These are phyloP conservation scores for Chlorella vulgaris DNA, from an alignment of 139 green algal genomes.

Conservation along the genomic window DNA sequence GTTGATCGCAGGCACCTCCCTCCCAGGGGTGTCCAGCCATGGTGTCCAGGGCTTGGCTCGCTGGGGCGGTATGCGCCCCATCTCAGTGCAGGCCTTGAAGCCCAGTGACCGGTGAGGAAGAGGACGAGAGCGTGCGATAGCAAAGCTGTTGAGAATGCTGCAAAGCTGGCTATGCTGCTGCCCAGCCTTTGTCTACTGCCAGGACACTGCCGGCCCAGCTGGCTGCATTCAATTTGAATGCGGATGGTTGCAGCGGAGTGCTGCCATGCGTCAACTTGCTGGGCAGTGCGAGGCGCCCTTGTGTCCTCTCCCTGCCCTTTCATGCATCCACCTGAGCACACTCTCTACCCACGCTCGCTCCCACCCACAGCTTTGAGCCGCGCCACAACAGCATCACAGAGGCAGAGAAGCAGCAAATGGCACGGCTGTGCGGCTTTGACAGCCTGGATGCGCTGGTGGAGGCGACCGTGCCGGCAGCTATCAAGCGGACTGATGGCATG, in stretches of 20 bases:
- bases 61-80: slow-evolving; percentile 56
- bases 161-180: too few relatives aligned
- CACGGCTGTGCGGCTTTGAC: slow-evolving; percentile 79
- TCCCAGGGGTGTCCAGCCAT: slow-evolving; percentile 1
- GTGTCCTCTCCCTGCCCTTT: too few relatives aligned
- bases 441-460: slow-evolving; percentile 90
- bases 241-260: too few relatives aligned
- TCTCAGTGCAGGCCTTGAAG: slow-evolving; percentile 73
- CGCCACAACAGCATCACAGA: slow-evolving; percentile 92
- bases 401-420: slow-evolving; percentile 87
- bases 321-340: too few relatives aligned
- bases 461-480: slow-evolving; percentile 93
- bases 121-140: too few relatives aligned
- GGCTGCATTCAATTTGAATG: too few relatives aligned
- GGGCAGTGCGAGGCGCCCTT: too few relatives aligned
- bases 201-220: too few relatives aligned
- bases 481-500: slow-evolving; percentile 82
- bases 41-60: neutral
- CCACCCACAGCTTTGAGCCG: slow-evolving; percentile 89
- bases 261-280: too few relatives aligned
- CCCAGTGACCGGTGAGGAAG: slow-evolving; percentile 71
- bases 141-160: too few relatives aligned
- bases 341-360: too few relatives aligned
- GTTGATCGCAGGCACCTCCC: neutral
- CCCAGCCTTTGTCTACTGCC: too few relatives aligned